A percentile compares a stretch with the other conserved stretches of the same genome.
These are phyloP conservation scores for Diaporthe ampelina DNA, from an alignment of 2,329 filamentous ascomycete genomes.

Conservation along the genomic window DNA sequence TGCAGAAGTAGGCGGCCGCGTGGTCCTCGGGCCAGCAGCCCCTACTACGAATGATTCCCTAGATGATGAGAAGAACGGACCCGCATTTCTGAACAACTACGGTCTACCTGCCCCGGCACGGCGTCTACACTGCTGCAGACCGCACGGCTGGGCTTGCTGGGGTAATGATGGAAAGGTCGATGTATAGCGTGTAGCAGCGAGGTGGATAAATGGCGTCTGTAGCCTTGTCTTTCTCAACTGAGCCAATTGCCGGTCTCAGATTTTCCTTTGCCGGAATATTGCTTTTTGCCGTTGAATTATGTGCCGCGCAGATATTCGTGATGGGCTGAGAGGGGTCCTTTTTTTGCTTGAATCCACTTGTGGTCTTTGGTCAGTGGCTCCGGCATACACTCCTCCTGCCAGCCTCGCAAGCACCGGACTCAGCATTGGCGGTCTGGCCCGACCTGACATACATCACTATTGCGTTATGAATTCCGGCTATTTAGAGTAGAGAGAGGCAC, in stretches of 20 bases:
- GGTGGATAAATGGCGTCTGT: slow-evolving; percentile 37
- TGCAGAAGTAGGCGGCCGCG: slow-evolving; percentile 80
- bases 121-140: slow-evolving; percentile 7
- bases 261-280: slow-evolving; percentile 22
- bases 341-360: background rate
- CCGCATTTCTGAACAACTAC: slow-evolving; percentile 30
- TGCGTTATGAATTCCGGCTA: background rate
- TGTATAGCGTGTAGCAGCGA: slow-evolving; percentile 35
- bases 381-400: background rate
- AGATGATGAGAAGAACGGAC: slow-evolving; percentile 41
- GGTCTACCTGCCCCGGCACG: slow-evolving; percentile 28
- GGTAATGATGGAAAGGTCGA: slow-evolving; percentile 31
- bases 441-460: background rate
- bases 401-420: background rate
- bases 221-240: slow-evolving; percentile 38
- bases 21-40: slow-evolving; percentile 19
- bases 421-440: background rate
- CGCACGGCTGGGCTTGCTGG: slow-evolving; percentile 30
- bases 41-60: slow-evolving; percentile 40
- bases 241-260: slow-evolving; percentile 34
- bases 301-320: slow-evolving; percentile 10
- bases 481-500: slow-evolving; percentile 21
- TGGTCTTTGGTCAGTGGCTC: background rate
- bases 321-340: slow-evolving; percentile 21
- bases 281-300: slow-evolving; percentile 26